Evolutionary conservation across 768 basidiomycete genomes (phyloP).

Genomic region (Suillus subluteus): DNA sequence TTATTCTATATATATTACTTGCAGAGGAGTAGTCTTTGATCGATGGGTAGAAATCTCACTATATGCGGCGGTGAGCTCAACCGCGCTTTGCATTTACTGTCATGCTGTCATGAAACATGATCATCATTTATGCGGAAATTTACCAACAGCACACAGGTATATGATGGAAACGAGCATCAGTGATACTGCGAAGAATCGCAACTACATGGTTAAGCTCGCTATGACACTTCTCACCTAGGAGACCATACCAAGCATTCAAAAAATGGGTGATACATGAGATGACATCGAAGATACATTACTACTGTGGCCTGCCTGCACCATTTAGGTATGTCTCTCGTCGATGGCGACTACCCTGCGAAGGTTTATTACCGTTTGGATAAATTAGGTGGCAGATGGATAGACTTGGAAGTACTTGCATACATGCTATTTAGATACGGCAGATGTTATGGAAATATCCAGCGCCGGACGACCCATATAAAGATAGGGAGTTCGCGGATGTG

Average conservation of each 20-base stretch:
- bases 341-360: neutral
- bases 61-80: neutral
- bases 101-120: neutral
- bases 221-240: neutral
- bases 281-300: neutral
- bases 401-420: neutral
- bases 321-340: neutral
- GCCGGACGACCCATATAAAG: neutral
- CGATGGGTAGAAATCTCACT: neutral
- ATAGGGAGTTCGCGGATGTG: neutral
- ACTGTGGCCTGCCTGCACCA: neutral
- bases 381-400: neutral
- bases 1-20: neutral
- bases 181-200: neutral
- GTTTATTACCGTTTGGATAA: neutral
- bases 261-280: neutral
- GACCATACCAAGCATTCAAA: neutral
- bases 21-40: neutral
- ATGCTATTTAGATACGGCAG: neutral
- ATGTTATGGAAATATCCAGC: neutral
- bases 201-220: neutral
- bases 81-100: neutral
- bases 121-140: constrained; percentile 1
- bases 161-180: neutral
- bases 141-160: neutral